Conservation (phyloP, 2,329 filamentous ascomycete genomes). For the Aspergillus sclerotialis region DNA sequence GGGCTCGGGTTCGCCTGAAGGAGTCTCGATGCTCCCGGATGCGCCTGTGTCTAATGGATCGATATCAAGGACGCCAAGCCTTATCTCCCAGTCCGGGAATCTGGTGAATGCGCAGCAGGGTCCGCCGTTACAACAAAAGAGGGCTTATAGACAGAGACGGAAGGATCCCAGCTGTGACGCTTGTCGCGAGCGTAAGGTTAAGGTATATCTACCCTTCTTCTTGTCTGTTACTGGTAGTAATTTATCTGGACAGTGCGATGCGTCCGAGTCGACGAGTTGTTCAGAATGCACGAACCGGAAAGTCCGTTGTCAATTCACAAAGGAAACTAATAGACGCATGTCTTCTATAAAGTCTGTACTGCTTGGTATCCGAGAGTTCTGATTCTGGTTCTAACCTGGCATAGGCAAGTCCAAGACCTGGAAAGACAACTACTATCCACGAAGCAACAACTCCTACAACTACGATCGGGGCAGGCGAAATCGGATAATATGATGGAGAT, state of each 20-base stretch:
- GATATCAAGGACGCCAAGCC: conserved; percentile 27
- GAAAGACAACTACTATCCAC: conserved; percentile 82
- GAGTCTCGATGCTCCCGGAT: conserved; percentile 28
- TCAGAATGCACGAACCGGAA: conserved; percentile 95
- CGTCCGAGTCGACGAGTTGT: conserved; percentile 91
- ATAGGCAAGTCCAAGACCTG: conserved; percentile 82
- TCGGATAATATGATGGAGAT: conserved; percentile 40
- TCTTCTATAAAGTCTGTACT: conserved; percentile 79
- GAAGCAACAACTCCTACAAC: conserved; percentile 68
- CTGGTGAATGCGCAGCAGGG: conserved; percentile 48
- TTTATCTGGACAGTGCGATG: conserved; percentile 61
- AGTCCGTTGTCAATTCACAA: conserved; percentile 97
- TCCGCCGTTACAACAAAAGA: conserved; percentile 68
- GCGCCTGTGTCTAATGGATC: conserved; percentile 31
- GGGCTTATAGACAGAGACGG: conserved; percentile 86
- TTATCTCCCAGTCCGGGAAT: conserved; percentile 28
- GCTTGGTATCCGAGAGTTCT: conserved; percentile 1
- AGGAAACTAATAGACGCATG: conserved; percentile 97
- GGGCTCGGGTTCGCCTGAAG: conserved; percentile 33
- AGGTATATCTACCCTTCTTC: conserved; percentile 34
- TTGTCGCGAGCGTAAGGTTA: conserved; percentile 74
- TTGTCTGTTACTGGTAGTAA: conserved; percentile 1
- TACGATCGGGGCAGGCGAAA: conserved; percentile 58
- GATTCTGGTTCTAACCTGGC: conserved; percentile 12
- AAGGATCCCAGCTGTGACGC: conserved; percentile 98